Percentiles rank a stretch among this genome's conserved stretches.
These are phyloP conservation scores for Carpinus fangiana DNA, from an alignment of 306 rosid species.

Conservation along the genomic window DNA sequence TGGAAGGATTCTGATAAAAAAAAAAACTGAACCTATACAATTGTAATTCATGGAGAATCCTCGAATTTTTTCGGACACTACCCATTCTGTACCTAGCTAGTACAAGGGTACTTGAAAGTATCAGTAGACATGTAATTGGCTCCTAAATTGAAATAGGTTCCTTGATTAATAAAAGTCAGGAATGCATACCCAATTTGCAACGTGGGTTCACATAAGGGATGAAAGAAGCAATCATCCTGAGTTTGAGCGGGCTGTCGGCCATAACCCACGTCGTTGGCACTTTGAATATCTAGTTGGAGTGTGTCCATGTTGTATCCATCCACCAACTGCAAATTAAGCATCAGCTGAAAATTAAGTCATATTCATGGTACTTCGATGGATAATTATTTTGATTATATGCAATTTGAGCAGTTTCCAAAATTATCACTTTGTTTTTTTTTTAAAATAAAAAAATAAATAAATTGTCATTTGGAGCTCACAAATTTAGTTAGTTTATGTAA, in stretches of 20 bases:
- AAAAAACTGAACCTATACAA: background rate
- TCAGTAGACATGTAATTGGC: background rate
- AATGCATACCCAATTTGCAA: slow-evolving; percentile 80
- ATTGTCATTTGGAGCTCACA: background rate
- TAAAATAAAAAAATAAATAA: no score
- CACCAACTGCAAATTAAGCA: slow-evolving; percentile 50
- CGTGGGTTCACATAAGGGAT: slow-evolving; percentile 82
- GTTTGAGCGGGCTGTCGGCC: slow-evolving; percentile 63
- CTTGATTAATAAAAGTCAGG: background rate
- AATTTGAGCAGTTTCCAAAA: background rate
- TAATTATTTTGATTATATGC: background rate
- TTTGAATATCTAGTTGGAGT: slow-evolving; percentile 60
- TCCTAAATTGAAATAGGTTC: background rate
- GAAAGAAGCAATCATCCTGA: slow-evolving; percentile 69
- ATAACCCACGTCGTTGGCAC: slow-evolving; percentile 70
- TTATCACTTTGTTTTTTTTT: background rate
- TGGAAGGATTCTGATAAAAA: no score
- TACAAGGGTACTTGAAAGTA: background rate
- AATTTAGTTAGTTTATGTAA: background rate
- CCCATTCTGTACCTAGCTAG: background rate
- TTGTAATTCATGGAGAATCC: background rate
- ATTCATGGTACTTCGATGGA: background rate
- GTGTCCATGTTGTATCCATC: slow-evolving; percentile 77
- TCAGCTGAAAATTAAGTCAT: slow-evolving; percentile 15
- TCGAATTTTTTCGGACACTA: background rate